These are phyloP conservation scores for Yamadazyma atlantica DNA, from an alignment of 1,139 yeast genomes.

Conservation along the genomic window DNA sequence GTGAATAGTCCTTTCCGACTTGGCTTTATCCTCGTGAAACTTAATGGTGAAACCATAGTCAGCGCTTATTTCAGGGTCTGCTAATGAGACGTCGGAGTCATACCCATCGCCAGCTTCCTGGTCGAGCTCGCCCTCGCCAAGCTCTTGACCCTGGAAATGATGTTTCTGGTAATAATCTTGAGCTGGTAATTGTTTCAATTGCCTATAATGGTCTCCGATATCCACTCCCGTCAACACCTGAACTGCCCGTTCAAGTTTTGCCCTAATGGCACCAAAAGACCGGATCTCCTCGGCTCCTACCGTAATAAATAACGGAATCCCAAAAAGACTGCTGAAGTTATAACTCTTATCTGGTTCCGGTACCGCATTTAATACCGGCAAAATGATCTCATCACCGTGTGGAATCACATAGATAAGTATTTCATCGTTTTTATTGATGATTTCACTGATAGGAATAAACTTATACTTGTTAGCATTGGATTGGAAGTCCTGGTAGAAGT, in stretches of 20 bases:
- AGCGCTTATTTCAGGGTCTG: conserved; percentile 51
- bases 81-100: conserved; percentile 50
- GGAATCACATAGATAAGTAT: conserved; percentile 71
- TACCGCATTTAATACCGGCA: conserved; percentile 68
- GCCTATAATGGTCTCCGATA: conserved; percentile 24
- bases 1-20: conserved; percentile 14
- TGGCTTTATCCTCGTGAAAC: conserved; percentile 18
- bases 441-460: conserved; percentile 67
- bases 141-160: conserved; percentile 32
- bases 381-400: conserved; percentile 38
- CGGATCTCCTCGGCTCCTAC: conserved; percentile 48
- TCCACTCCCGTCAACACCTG: conserved; percentile 27
- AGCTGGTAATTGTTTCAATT: conserved; percentile 17
- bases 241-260: conserved; percentile 48
- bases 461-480: conserved; percentile 56
- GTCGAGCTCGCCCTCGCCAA: conserved; percentile 18
- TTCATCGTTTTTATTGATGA: conserved; percentile 63
- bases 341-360: conserved; percentile 43
- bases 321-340: conserved; percentile 47
- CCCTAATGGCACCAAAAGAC: conserved; percentile 53
- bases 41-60: conserved; percentile 54
- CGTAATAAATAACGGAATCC: conserved; percentile 72
- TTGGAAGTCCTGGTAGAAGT: conserved; percentile 71
- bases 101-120: conserved; percentile 26
- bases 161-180: too few species aligned